Base-by-base conservation (phyloP, 1,284 basidiomycete species). In the Thecaphora frezii region DNA sequence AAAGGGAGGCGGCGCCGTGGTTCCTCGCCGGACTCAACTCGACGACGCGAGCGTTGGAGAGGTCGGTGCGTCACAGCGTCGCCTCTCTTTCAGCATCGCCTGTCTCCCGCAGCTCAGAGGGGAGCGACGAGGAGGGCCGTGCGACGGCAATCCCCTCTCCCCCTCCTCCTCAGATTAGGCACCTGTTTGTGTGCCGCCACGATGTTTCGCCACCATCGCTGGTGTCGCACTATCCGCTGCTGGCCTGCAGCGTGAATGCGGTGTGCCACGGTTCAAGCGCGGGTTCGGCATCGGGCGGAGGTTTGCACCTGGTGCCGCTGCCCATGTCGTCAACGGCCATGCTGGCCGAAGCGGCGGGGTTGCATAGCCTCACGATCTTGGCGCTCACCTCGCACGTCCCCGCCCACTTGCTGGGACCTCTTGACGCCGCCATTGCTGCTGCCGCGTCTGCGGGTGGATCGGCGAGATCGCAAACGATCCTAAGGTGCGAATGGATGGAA, bases 171-270 rank as follows among this genome's bases (percentile, higher is more conserved):
- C n/a, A n/a, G n/a, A 54, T 59, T 40, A 44, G 44, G 18, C 24
- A 62, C 18, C 51, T 69, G 13, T 66, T 69, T 28, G 66, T 69
- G 2, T 69, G 66, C 48, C 46, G 62, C 30, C 54, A 59, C 30
- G 62, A 69, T 28, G 22, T 61, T 1, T 44, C 54, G 3, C 42
- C 58, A 7, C 58, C 60, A 2, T 30, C 50, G 26, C 50, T 69
- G 8, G 37, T 61, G 21, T 40, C 66, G 1, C 66, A 69, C 23
- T 50, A 66, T 5, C 66, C 66, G 4, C 59, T 69, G 62, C 42
- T 69, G 9, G 43, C 58, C 36, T 46, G 49, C 13, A 50, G 58
- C 1, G 22, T 51, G 1, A 69, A 69, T 22, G 66, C 66, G 2
- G 55, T 59, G 14, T 39, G 51, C 25, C 38, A 47, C 21, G 22